Conservation (phyloP, 2,329 filamentous ascomycete genomes). For the Trichoderma sp. region DNA sequence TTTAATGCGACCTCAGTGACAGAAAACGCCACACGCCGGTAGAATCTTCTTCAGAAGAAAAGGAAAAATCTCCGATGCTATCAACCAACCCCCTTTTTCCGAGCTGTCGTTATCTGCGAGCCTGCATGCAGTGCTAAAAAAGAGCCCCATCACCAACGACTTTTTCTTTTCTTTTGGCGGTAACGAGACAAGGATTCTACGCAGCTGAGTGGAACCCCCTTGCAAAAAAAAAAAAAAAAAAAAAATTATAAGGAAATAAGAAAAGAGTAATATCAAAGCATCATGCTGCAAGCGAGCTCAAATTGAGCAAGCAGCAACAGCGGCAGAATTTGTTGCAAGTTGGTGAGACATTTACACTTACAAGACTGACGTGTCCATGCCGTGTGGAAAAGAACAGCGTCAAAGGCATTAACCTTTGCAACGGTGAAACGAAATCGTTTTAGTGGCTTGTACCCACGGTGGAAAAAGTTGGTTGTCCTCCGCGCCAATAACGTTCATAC, state of each 20-base stretch:
- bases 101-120: neutral
- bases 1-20: neutral
- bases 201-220: neutral
- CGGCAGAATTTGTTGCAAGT: neutral
- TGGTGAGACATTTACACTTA: constrained; percentile 1
- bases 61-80: neutral
- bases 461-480: neutral
- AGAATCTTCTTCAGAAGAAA: neutral
- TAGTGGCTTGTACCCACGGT: neutral
- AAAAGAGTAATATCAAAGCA: neutral
- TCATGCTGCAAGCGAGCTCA: neutral
- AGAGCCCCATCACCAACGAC: neutral
- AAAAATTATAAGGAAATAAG: no score
- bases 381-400: neutral
- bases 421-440: neutral
- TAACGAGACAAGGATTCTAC: neutral
- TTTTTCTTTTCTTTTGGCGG: neutral
- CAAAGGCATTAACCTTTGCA: constrained; percentile 1
- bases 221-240: neutral
- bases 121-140: neutral
- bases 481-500: neutral
- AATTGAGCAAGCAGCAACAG: neutral
- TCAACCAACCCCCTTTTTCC: neutral
- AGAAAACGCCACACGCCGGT: neutral
- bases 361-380: neutral